phyloP scores from a whole-genome alignment of 768 basidiomycete species.

The Cystobasidium ongulense region DNA sequence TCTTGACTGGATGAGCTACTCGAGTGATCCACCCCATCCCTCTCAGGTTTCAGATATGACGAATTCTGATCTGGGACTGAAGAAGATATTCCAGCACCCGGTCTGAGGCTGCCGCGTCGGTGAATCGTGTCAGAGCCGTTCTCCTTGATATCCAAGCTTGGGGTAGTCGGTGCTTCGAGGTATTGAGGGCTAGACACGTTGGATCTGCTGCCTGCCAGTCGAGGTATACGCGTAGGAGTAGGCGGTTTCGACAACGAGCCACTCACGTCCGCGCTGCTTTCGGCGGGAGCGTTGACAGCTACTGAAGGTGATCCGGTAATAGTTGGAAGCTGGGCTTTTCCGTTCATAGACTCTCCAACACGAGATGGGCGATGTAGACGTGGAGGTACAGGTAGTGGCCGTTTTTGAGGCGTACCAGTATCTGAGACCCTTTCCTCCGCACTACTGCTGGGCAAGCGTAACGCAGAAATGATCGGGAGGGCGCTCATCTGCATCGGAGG shows the following conservation, averaged over 20 bases:
- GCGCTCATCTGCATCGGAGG: conserved; percentile 88
- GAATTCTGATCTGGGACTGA: conserved; percentile 49
- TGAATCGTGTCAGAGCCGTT: background rate
- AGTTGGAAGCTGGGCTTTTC: conserved; percentile 59
- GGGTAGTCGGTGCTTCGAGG: background rate
- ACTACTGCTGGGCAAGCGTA: conserved; percentile 17
- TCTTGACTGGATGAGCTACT: conserved; percentile 94
- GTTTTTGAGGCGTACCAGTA: background rate
- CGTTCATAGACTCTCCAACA: conserved; percentile 48
- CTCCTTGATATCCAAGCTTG: background rate
- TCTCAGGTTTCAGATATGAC: conserved; percentile 87
- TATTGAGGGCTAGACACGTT: conserved; percentile 3
- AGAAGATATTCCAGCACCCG: conserved; percentile 13
- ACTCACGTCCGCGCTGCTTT: background rate
- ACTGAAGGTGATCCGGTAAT: conserved; percentile 74
- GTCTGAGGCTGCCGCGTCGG: conserved; percentile 18
- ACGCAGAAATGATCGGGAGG: conserved; percentile 65
- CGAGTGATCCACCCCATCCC: conserved; percentile 52
- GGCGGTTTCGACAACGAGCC: conserved; percentile 1
- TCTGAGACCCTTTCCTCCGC: background rate
- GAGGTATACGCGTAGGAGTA: conserved; percentile 42
- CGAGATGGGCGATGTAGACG: conserved; percentile 18
- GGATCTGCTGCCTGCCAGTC: background rate
- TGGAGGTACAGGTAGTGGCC: background rate
- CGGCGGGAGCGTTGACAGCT: background rate